phyloP scores from a whole-genome alignment of 2,329 filamentous ascomycete species.

The Balansia obtecta region DNA sequence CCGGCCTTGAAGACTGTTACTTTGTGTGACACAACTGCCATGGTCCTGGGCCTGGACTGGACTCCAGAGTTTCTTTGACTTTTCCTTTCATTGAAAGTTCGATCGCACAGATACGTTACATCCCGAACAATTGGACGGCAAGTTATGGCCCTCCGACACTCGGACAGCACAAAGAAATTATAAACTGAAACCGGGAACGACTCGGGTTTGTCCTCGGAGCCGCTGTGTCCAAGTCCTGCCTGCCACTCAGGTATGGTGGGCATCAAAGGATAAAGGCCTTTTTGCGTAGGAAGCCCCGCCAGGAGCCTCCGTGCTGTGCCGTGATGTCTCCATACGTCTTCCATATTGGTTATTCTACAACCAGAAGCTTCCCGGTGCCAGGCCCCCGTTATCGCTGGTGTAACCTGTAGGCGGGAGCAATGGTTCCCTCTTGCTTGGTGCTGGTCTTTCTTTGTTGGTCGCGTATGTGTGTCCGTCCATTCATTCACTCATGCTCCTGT shows the following conservation, averaged over 20 bases:
- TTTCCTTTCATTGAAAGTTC: not conserved
- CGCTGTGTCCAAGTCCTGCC: not conserved
- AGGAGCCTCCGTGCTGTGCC: not conserved
- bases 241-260: not conserved
- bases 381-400: slow-evolving; percentile 5
- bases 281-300: not conserved
- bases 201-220: not conserved
- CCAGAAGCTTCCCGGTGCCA: not conserved
- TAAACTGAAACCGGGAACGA: not conserved
- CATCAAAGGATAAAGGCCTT: not conserved
- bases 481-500: not conserved
- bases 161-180: not conserved
- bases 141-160: not conserved
- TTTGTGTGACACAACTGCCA: not conserved
- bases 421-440: not conserved
- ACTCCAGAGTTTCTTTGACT: not conserved
- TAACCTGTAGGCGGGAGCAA: not conserved
- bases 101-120: not conserved
- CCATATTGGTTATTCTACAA: not conserved
- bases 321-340: slow-evolving; percentile 1
- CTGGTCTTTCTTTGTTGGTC: not conserved
- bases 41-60: not conserved
- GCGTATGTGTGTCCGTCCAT: not conserved
- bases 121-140: not conserved
- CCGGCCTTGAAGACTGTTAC: not conserved